A percentile compares a stretch with the other conserved stretches of the same genome.
These are phyloP conservation scores for Lactarius tabidus DNA, from an alignment of 768 basidiomycete genomes.

Conservation along the genomic window DNA sequence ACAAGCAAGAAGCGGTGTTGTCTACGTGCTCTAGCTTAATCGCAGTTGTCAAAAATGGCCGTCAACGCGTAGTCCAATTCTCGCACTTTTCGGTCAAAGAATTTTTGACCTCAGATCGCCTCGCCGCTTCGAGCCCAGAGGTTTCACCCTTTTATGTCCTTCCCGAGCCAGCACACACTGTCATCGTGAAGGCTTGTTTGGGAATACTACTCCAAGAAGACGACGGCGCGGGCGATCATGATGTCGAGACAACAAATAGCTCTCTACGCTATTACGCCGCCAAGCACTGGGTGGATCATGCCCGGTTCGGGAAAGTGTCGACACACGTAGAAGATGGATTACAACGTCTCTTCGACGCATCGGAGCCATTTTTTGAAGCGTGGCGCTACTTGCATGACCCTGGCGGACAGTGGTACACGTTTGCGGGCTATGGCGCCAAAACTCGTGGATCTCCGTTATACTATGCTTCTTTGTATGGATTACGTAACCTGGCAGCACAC, in stretches of 20 bases:
- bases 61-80: background rate
- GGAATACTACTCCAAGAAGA: background rate
- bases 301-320: background rate
- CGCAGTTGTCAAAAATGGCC: background rate
- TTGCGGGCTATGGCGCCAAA: background rate
- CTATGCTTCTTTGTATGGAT: background rate
- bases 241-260: no score
- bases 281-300: background rate
- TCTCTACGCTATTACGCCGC: background rate
- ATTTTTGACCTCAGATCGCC: background rate
- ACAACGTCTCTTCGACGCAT: background rate
- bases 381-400: background rate
- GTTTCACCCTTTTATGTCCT: background rate
- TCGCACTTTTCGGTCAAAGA: background rate
- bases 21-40: background rate
- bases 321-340: background rate
- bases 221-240: no score
- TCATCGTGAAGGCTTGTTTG: background rate
- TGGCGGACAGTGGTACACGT: no score
- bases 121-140: background rate
- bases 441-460: background rate
- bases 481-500: background rate
- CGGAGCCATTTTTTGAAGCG: background rate
- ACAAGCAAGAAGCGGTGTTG: background rate
- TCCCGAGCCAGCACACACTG: background rate